Base-by-base conservation (phyloP, 169 alveolate genomes). In the Plasmodium relictum region DNA sequence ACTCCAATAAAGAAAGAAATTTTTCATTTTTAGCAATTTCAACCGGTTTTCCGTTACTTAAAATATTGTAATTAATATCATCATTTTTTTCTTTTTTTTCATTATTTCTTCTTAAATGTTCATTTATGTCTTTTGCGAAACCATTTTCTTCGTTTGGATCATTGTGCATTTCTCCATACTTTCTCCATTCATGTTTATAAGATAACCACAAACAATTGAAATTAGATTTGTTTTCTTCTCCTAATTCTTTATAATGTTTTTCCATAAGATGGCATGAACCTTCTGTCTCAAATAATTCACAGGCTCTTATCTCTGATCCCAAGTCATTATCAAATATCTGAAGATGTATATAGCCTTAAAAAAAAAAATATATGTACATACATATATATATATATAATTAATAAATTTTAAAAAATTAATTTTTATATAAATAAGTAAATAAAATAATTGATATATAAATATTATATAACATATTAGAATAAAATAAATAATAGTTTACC, bases 201-300 rank as follows among this genome's bases (percentile, higher is more conserved):
- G 89, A 63, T 42, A 76, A 7, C 89, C 89, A 76, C 10, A 58
- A 69, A 54, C 89, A 76, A 58, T 76, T 76, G 65, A 76, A 76
- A 39, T 63, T 76, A 22, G 89, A 63, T 56, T 66, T 63, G 18
- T 76, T 31, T 0, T 76, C 66, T 4, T 50, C 42, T n/a, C 31
- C 76, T 10, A 63, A 48, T 41, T 65, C 31, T 63, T 65, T 63
- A 16, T 63, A 76, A 7, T 22, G 58, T 42, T 63, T 41, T 37
- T 76, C 89, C 89, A 76, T 76, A 26, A 76, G 45, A 56, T 76
- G 63, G 18, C 89, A 76, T 62, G 89, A 76, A 2, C 69, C 89
- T 20, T 76, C 89, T 14, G 78, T 22, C 20, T 76, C 74, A 58
- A 76, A 76, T 24, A 76, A 44, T 37, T 76, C 89, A 16, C 89